A percentile compares a stretch with the other conserved stretches of the same genome.
Conservation (phyloP, 139 green algal species). For the Eudorina sp. region DNA sequence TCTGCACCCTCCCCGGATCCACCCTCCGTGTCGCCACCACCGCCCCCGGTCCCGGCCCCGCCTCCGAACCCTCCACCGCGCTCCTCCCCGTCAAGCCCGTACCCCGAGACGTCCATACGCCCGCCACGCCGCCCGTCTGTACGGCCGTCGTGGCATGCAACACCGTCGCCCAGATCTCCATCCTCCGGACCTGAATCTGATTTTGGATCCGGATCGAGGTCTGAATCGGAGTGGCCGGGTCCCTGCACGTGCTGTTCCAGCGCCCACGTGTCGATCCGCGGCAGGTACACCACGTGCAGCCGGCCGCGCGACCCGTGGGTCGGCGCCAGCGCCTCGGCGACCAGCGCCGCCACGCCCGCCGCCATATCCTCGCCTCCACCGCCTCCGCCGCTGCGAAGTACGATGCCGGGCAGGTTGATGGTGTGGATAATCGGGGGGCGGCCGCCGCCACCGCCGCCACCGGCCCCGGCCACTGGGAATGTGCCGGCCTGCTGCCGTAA, state of each 20-base stretch:
- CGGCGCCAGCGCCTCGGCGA: constrained; percentile 19
- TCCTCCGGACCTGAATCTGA: background rate
- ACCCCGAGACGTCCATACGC: no score
- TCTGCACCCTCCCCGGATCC: background rate
- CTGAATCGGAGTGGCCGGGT: no score
- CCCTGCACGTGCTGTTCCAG: constrained; percentile 18
- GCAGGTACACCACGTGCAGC: constrained; percentile 34
- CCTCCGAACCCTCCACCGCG: background rate
- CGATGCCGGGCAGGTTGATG: constrained; percentile 16
- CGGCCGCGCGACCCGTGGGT: constrained; percentile 5
- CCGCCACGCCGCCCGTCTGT: no score
- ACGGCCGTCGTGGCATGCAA: no score
- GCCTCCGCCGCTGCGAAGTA: constrained; percentile 6
- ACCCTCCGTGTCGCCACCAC: background rate
- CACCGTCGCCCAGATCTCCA: background rate
- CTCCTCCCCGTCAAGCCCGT: background rate
- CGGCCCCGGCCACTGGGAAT: background rate
- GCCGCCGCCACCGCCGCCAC: background rate
- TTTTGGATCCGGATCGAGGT: background rate
- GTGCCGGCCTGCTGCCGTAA: background rate
- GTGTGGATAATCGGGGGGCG: no score
- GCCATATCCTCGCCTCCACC: background rate
- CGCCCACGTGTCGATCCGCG: constrained; percentile 33
- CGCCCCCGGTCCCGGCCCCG: background rate
- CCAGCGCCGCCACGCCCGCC: constrained; percentile 31